These are phyloP conservation scores for Chenopodium quinoa DNA, from an alignment of 148 eudicot species.

Conservation along the genomic window DNA sequence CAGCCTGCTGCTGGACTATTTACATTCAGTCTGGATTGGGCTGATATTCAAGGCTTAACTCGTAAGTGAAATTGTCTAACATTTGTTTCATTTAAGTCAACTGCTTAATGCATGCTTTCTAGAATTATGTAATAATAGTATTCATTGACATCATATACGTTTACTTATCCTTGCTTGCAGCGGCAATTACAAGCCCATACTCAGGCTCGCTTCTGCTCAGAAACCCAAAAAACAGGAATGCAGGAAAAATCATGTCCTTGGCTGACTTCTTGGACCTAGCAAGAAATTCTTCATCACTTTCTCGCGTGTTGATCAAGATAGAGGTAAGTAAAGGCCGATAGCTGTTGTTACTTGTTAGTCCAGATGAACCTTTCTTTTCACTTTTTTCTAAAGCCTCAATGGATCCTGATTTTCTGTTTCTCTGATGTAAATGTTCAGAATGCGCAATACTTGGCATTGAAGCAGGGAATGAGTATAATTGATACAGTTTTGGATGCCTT, in stretches of 20 bases:
- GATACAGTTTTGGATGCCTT: slow-evolving; percentile 64
- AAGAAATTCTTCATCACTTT: slow-evolving; percentile 57
- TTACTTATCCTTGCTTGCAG: slow-evolving; percentile 43
- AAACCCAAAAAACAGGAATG: slow-evolving; percentile 33
- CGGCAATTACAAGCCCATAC: slow-evolving; percentile 54
- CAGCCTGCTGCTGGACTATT: slow-evolving; percentile 50
- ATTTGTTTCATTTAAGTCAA: not conserved
- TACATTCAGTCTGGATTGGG: slow-evolving; percentile 72
- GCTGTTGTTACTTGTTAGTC: not conserved
- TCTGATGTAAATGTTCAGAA: slow-evolving; percentile 41
- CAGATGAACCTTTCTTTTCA: not conserved
- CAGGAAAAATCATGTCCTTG: slow-evolving; percentile 44
- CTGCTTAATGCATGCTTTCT: not conserved
- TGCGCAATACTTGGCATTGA: slow-evolving; percentile 74
- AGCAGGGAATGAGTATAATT: slow-evolving; percentile 51
- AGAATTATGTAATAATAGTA: not conserved
- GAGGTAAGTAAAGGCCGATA: slow-evolving; percentile 52
- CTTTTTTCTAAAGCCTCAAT: not conserved
- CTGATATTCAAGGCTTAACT: slow-evolving; percentile 53
- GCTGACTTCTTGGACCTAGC: slow-evolving; percentile 45
- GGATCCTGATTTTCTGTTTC: not conserved
- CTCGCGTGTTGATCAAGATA: slow-evolving; percentile 68
- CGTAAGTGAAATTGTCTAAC: slow-evolving; percentile 48
- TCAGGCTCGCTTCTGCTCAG: not conserved
- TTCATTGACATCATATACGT: not conserved